phyloP scores from a whole-genome alignment of 371 early-diverging fungal genomes.

The Rhizopus arrhizus region DNA sequence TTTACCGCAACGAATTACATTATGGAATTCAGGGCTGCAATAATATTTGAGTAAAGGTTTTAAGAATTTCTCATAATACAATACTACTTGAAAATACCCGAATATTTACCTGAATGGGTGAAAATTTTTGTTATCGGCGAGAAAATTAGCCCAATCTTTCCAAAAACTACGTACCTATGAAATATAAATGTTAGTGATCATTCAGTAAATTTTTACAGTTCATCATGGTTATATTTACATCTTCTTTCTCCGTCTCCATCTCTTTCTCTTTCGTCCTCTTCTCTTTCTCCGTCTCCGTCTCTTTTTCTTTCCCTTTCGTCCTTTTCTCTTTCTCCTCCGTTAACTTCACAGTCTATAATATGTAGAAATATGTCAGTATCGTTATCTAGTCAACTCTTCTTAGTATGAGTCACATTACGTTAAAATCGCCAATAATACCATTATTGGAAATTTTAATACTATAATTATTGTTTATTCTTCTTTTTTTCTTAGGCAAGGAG shows the following conservation, averaged over 20 bases:
- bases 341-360: too few relatives aligned
- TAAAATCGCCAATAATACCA: background rate
- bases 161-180: slow-evolving; percentile 1
- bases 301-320: too few relatives aligned
- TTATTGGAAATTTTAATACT: background rate
- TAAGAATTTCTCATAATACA: too few relatives aligned
- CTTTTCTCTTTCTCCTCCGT: too few relatives aligned
- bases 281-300: background rate
- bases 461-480: background rate
- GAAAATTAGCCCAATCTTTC: slow-evolving; percentile 13
- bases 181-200: too few relatives aligned
- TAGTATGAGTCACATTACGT: slow-evolving; percentile 2
- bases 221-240: background rate
- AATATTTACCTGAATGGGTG: slow-evolving; percentile 13
- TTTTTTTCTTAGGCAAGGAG: background rate
- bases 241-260: background rate
- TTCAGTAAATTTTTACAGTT: background rate
- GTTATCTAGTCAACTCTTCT: background rate
- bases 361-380: too few relatives aligned
- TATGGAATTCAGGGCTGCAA: slow-evolving; percentile 19
- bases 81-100: background rate
- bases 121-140: slow-evolving; percentile 14
- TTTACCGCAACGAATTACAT: slow-evolving; percentile 18
- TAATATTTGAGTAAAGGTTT: background rate
- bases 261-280: slow-evolving; percentile 3